Conservation (phyloP, 257 asterid species). For the Gentiana straminea region DNA sequence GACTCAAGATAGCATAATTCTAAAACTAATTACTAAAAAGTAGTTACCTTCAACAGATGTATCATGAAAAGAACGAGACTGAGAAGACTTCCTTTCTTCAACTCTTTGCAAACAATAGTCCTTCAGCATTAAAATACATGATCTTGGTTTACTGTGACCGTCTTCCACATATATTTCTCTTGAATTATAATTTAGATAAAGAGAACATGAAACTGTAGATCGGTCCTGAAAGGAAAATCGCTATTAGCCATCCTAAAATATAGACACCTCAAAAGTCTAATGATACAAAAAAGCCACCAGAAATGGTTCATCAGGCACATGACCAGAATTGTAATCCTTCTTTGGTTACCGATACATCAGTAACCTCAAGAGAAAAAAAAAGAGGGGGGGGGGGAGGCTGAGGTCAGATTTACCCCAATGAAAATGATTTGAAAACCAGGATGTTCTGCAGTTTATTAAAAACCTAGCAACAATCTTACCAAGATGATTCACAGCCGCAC, state of each 20-base stretch:
- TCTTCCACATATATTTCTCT: constrained; percentile 21
- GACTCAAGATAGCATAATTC: not conserved
- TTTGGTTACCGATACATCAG: not conserved
- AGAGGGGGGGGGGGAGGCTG: too few species aligned
- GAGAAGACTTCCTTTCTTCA: constrained; percentile 34
- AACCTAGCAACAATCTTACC: too few species aligned
- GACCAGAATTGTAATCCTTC: not conserved
- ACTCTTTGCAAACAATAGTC: constrained; percentile 34
- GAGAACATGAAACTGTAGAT: constrained; percentile 28
- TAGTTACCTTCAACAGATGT: constrained; percentile 38
- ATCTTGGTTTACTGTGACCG: constrained; percentile 17
- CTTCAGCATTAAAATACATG: constrained; percentile 47
- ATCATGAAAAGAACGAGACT: constrained; percentile 29
- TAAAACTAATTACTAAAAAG: constrained; percentile 2
- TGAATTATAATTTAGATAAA: constrained; percentile 28
- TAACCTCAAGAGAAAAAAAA: not conserved
- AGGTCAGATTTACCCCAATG: not conserved
- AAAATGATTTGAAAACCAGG: not conserved
- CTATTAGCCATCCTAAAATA: not conserved
- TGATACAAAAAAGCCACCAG: too few species aligned
- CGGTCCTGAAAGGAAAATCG: constrained; percentile 51
- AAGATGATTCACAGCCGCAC: too few species aligned
- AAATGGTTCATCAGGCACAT: too few species aligned
- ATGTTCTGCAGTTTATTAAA: too few species aligned
- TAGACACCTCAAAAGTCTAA: constrained; percentile 5